phyloP scores from a whole-genome alignment of 306 rosid species.

The Casuarina equisetifolia region DNA sequence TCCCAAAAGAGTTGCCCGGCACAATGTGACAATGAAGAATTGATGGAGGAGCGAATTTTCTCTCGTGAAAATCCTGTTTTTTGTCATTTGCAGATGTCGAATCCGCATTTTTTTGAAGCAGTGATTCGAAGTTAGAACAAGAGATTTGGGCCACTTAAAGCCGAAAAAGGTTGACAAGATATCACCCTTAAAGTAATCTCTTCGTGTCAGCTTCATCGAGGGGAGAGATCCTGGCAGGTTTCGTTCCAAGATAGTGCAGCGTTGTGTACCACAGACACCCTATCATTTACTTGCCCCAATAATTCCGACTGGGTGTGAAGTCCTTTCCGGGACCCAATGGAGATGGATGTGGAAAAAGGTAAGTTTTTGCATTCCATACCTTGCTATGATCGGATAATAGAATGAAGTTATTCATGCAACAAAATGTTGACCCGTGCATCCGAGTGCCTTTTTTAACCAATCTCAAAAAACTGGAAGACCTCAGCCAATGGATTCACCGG shows the following conservation, averaged over 20 bases:
- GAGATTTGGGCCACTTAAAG: neutral
- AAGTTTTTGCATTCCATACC: neutral
- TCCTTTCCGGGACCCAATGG: neutral
- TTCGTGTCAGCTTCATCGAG: neutral
- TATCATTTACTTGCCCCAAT: neutral
- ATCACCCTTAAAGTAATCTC: neutral
- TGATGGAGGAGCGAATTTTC: neutral
- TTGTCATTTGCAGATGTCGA: neutral
- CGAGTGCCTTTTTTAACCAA: too few species aligned
- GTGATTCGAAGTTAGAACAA: neutral
- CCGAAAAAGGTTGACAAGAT: neutral
- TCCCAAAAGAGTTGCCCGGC: neutral
- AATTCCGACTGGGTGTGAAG: neutral
- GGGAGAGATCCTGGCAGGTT: neutral
- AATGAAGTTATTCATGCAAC: too few species aligned
- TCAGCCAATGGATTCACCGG: too few species aligned
- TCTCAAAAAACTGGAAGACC: too few species aligned
- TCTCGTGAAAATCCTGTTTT: neutral
- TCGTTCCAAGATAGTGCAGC: neutral
- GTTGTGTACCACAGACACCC: neutral
- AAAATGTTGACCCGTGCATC: too few species aligned
- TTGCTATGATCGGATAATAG: too few species aligned
- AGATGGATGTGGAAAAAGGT: neutral
- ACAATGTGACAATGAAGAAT: neutral
- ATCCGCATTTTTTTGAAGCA: neutral